Base-by-base conservation (phyloP, 2,329 filamentous ascomycete genomes). In the Chalara sp. region DNA sequence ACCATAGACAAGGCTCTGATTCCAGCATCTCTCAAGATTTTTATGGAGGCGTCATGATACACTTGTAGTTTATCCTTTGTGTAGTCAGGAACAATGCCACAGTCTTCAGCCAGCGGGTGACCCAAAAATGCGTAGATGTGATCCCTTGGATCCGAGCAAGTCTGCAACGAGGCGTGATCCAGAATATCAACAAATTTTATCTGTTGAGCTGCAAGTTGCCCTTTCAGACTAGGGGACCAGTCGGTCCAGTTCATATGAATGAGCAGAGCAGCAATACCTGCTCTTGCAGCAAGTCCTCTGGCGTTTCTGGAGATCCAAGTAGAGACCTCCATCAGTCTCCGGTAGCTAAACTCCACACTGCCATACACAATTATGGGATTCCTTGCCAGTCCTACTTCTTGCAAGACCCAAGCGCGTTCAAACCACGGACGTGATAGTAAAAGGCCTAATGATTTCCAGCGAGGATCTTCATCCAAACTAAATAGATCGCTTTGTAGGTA, bases 401-500 rank as follows among this genome's bases (percentile, higher is more conserved):
- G 45, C 8, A 47, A 8, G 8, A 47, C 45, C 45, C 45, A 47
- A 7, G 12, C 30, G n/a, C 45, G 45, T 37, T 7, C 8, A 21
- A 47, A 47, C 45, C 45, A 47, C 3, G 45, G 30, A 6, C 28
- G 12, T 8, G 37, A 53, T 56, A 65, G 35, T 10, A 39, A 3
- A 13, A 39, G 10, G 10, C 35, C 35, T 39, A 39, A 13, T 11
- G 35, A 39, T 11, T 11, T 11, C 35, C 35, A 39, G 10, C 35
- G 35, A 13, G 35, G 35, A 13, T 39, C 35, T 3, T 11, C 3
- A 11, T 39, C 35, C 21, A 21, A 21, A 21, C 21, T 21, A 21
- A 21, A 21, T 21, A 21, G 21, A 21, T 21, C 3, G 21, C 21
- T 21, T 10, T 39, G 10, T 3, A 39, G 13, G 35, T 39, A 11